Evolutionary conservation across 345 rosid genomes (phyloP).

Genomic region (Reutealis trisperma): DNA sequence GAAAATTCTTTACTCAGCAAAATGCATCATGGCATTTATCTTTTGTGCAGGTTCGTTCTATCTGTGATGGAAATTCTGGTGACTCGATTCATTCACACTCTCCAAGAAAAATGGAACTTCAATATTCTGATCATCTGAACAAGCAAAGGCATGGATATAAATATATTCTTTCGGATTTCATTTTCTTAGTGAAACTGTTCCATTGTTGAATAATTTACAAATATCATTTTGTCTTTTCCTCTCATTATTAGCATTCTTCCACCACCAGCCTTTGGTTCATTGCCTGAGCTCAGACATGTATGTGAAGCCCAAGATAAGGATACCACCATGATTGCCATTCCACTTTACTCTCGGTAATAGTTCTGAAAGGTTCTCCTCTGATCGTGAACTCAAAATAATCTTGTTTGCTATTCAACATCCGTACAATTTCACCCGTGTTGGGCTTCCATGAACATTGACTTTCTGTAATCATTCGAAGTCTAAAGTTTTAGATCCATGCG

Average conservation of each 20-base stretch:
- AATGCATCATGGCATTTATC: constrained; percentile 13
- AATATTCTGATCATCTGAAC: constrained; percentile 22
- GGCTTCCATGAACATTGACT: not conserved
- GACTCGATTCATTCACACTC: constrained; percentile 30
- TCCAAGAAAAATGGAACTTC: constrained; percentile 27
- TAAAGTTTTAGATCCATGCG: not conserved
- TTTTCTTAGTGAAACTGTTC: constrained; percentile 8
- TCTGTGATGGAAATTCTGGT: constrained; percentile 19
- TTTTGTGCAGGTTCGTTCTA: constrained; percentile 46
- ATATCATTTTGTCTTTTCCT: constrained; percentile 14
- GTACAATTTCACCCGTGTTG: constrained; percentile 3
- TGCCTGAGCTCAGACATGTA: constrained; percentile 33
- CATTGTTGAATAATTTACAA: not conserved
- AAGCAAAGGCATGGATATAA: constrained; percentile 46
- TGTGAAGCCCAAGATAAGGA: constrained; percentile 36
- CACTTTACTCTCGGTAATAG: constrained; percentile 36
- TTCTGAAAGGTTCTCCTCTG: constrained; percentile 19
- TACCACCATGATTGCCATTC: constrained; percentile 14
- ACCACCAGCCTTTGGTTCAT: constrained; percentile 53
- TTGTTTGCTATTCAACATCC: not conserved
- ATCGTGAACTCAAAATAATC: constrained; percentile 17
- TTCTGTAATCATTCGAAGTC: not conserved
- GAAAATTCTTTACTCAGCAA: not conserved
- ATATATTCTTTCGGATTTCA: constrained; percentile 8
- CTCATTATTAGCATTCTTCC: constrained; percentile 44